Evolutionary conservation across 2,329 filamentous ascomycete species (phyloP), one percentile per base, ranked within the genome.

Genomic region (Colletotrichum tanaceti): DNA sequence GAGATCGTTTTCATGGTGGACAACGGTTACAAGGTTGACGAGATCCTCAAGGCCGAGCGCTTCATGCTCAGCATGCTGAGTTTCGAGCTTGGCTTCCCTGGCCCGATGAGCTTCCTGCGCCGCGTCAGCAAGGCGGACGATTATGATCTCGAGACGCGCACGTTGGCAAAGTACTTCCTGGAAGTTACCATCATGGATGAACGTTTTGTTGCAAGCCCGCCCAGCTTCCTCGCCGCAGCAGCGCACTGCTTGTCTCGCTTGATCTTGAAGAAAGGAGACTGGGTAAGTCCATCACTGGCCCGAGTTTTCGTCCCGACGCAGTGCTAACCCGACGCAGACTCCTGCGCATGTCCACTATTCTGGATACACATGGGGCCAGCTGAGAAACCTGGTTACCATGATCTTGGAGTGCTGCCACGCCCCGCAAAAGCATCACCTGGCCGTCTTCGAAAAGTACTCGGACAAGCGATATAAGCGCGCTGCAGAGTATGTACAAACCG

Each of bases 1-100:
- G 96, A 99, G 83, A 97, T 99, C 75, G 92, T 97, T 69, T 98
- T 95, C 84, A 98, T 99, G 95, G 96, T 99, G 47, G 96, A 99
- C 77, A 88, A 90, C 50, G 94, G 93, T 63, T 99, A 98, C 81
- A 92, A 87, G 3, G 86, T 88, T 18, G 94, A 98, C 65, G 96
- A 98, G 82, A 95, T 99, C 65, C 87, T 98, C 72, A 98, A 98
- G 83, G 96, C 96, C 0, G 96, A 99, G 81, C 91, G 94, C 14
- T 98, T 97, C 83, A 99, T 99, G 94, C 88, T 99, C 59, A 97
- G 89, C 80, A 97, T 98, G 91, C 89, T 99, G 62, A 88, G 93
- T 74, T 99, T 97, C 77, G 94, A 98, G 81, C 88, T 99, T 62
- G 96, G 96, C 60, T 98, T 93, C 91, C 96, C 96, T n/a, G 96